Evolutionary conservation across 1,284 basidiomycete genomes (phyloP).

Genomic region (Moniliophthora roreri): DNA sequence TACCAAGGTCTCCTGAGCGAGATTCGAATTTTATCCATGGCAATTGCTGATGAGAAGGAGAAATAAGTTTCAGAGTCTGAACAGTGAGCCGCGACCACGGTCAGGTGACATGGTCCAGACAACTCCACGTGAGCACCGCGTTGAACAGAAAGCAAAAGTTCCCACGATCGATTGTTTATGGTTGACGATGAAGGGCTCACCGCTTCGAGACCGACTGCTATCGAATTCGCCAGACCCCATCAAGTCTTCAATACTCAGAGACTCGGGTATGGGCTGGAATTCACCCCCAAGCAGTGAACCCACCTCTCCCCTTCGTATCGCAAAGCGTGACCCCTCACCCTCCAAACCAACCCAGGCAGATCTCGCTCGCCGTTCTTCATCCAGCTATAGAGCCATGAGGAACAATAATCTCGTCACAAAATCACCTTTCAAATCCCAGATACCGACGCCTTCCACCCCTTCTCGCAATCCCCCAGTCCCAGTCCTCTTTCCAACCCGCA

Average conservation of each 20-base stretch:
- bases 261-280: slow-evolving; percentile 58
- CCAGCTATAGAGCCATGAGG: slow-evolving; percentile 80
- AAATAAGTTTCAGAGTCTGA: too few species aligned
- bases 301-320: slow-evolving; percentile 68
- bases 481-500: slow-evolving; percentile 43
- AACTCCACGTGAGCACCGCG: not conserved
- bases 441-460: slow-evolving; percentile 46
- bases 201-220: slow-evolving; percentile 58
- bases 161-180: slow-evolving; percentile 4
- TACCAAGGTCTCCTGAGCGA: too few species aligned
- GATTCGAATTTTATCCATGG: too few species aligned
- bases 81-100: not conserved
- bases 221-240: slow-evolving; percentile 65
- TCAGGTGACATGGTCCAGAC: not conserved
- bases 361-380: slow-evolving; percentile 73
- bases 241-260: slow-evolving; percentile 59
- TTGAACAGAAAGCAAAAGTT: not conserved
- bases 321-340: slow-evolving; percentile 59
- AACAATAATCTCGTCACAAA: slow-evolving; percentile 85
- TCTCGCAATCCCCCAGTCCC: slow-evolving; percentile 27
- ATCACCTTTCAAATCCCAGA: slow-evolving; percentile 82
- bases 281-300: slow-evolving; percentile 38
- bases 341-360: slow-evolving; percentile 36
- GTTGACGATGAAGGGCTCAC: slow-evolving; percentile 25
- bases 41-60: too few species aligned